Conservation (phyloP, 352 stramenopile genomes). For the Phytophthora nicotianae region DNA sequence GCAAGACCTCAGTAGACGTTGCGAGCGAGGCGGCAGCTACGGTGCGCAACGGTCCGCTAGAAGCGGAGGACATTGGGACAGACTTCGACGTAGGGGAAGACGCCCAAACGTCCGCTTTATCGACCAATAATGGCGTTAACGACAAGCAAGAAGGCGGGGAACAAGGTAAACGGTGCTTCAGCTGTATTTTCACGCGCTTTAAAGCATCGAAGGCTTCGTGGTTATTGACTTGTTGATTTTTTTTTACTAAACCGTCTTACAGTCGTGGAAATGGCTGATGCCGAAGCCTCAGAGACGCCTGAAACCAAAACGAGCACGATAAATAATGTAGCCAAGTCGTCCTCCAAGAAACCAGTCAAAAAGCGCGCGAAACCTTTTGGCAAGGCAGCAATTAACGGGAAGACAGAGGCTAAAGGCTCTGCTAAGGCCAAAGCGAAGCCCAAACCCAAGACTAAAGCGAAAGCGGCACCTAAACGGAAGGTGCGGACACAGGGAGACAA, state of each 20-base stretch:
- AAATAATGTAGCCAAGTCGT: constrained; percentile 1
- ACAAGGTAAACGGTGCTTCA: constrained; percentile 16
- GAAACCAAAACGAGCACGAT: not conserved
- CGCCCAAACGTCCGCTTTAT: constrained; percentile 4
- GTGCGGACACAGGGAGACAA: constrained; percentile 60
- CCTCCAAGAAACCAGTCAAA: constrained; percentile 24
- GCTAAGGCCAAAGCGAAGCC: constrained; percentile 29
- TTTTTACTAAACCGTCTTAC: constrained; percentile 26
- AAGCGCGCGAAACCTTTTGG: constrained; percentile 36
- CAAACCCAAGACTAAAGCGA: constrained; percentile 33
- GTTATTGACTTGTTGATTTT: constrained; percentile 23
- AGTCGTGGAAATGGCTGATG: constrained; percentile 32
- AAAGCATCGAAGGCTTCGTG: not conserved
- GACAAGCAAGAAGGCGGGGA: not conserved
- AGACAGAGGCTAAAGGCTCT: constrained; percentile 16
- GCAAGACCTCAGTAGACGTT: constrained; percentile 9
- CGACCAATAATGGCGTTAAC: constrained; percentile 1
- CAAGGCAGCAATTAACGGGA: constrained; percentile 27
- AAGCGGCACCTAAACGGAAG: constrained; percentile 62
- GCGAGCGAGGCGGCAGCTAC: not conserved
- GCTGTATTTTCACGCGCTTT: constrained; percentile 19
- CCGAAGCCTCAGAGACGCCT: not conserved
- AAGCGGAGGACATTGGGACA: constrained; percentile 12
- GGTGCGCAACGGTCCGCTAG: constrained; percentile 14
- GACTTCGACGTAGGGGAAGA: constrained; percentile 25